Percentiles rank a stretch among this genome's conserved stretches.
These are phyloP conservation scores for Phialophora verrucosa DNA, from an alignment of 2,329 filamentous ascomycete genomes.

Conservation along the genomic window DNA sequence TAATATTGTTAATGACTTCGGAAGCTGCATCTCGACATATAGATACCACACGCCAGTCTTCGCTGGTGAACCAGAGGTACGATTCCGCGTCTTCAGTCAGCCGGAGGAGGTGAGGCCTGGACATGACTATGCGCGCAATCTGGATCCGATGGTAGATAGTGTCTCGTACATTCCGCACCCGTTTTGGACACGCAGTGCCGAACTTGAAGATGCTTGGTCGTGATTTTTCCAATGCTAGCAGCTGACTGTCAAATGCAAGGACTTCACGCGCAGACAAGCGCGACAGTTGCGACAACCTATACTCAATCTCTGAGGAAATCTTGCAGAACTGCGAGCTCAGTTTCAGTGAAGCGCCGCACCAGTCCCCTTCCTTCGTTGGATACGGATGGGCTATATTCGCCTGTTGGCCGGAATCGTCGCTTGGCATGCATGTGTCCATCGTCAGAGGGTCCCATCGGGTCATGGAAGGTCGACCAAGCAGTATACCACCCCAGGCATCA, in stretches of 20 bases:
- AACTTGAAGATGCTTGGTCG: background rate
- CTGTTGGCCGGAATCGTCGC: background rate
- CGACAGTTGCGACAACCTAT: constrained; percentile 13
- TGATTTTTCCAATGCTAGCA: constrained; percentile 9
- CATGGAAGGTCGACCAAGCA: constrained; percentile 16
- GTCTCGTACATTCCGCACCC: constrained; percentile 7
- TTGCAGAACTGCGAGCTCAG: constrained; percentile 19
- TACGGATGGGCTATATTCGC: background rate
- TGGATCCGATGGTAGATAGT: constrained; percentile 6
- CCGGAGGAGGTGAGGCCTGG: constrained; percentile 16
- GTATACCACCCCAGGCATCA: constrained; percentile 20
- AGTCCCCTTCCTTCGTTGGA: constrained; percentile 1
- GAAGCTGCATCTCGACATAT: constrained; percentile 10
- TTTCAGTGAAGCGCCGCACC: constrained; percentile 8
- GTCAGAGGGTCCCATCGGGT: constrained; percentile 21
- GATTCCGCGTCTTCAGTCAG: constrained; percentile 12
- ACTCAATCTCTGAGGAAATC: constrained; percentile 8
- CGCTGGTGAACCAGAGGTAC: constrained; percentile 6
- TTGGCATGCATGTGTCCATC: constrained; percentile 19
- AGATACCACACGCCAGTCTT: constrained; percentile 17
- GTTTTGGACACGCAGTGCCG: constrained; percentile 9
- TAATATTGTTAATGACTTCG: constrained; percentile 7
- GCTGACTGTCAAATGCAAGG: constrained; percentile 9
- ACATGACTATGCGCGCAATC: constrained; percentile 12
- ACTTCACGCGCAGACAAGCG: constrained; percentile 9